Evolutionary conservation across 2,329 filamentous ascomycete species (phyloP).

Genomic region (Colletotrichum destructivum): DNA sequence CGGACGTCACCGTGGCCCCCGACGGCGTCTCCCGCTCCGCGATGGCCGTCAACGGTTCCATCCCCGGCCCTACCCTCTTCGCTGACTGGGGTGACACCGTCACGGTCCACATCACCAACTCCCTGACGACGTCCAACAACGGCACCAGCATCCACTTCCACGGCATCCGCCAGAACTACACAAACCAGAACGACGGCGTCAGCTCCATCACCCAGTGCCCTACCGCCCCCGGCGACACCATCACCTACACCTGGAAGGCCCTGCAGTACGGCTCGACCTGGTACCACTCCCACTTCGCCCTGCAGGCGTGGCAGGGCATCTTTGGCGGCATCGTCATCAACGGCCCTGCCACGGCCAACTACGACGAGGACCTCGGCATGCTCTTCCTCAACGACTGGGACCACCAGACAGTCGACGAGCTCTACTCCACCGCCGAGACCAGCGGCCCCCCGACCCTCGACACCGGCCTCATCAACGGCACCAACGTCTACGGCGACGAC

Average conservation of each 20-base stretch:
- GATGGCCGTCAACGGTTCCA: constrained; percentile 68
- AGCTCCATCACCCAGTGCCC: constrained; percentile 65
- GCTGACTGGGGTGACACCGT: constrained; percentile 67
- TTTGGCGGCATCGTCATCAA: constrained; percentile 74
- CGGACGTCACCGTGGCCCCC: constrained; percentile 57
- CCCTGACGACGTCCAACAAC: constrained; percentile 60
- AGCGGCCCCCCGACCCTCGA: constrained; percentile 55
- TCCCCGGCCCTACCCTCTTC: constrained; percentile 72
- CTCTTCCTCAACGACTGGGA: constrained; percentile 74
- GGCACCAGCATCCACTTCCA: constrained; percentile 76
- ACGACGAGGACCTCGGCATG: constrained; percentile 75
- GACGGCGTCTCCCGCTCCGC: constrained; percentile 61
- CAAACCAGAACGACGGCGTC: constrained; percentile 71
- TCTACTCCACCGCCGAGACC: constrained; percentile 49
- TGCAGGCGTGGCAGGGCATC: constrained; percentile 68
- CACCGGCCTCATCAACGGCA: constrained; percentile 64
- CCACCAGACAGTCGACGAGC: constrained; percentile 59
- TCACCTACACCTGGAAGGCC: constrained; percentile 72
- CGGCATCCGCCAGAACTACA: constrained; percentile 71
- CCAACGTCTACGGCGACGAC: constrained; percentile 54
- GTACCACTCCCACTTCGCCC: constrained; percentile 74
- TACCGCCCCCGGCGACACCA: constrained; percentile 63
- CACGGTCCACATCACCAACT: constrained; percentile 69
- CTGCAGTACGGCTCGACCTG: constrained; percentile 69
- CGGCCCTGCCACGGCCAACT: constrained; percentile 70